Conservation (phyloP, 2,329 filamentous ascomycete genomes). For the Colletotrichum tofieldiae region DNA sequence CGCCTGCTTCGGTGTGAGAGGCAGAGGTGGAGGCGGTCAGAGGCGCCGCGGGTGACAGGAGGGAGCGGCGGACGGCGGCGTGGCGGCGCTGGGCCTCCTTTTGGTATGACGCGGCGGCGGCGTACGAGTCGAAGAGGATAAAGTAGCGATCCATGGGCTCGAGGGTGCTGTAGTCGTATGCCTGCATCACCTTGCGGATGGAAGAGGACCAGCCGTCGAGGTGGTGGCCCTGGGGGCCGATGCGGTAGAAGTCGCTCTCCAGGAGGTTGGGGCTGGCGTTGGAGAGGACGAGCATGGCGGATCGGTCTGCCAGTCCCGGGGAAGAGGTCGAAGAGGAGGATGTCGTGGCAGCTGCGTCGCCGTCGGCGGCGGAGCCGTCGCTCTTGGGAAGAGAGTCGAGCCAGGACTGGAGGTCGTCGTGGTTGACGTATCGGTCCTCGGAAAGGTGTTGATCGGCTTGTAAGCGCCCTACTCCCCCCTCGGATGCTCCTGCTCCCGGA, state of each 20-base stretch:
- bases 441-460: conserved; percentile 1
- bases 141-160: conserved; percentile 77
- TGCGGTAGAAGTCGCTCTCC: conserved; percentile 79
- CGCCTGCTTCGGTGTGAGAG: conserved; percentile 58
- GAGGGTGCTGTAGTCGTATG: conserved; percentile 74
- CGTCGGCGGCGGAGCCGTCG: conserved; percentile 4
- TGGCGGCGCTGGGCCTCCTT: conserved; percentile 63
- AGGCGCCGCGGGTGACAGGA: conserved; percentile 51
- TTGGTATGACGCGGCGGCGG: conserved; percentile 75
- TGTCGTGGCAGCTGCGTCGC: not conserved
- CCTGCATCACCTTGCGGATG: conserved; percentile 76
- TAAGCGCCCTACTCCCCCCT: not conserved
- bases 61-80: conserved; percentile 52
- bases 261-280: conserved; percentile 72
- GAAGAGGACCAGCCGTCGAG: conserved; percentile 78
- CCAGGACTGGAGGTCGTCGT: conserved; percentile 41
- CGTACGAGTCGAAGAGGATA: conserved; percentile 75
- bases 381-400: conserved; percentile 32
- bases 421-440: conserved; percentile 24
- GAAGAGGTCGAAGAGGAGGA: not conserved
- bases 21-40: conserved; percentile 52
- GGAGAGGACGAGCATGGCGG: conserved; percentile 68
- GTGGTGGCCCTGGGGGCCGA: conserved; percentile 74
- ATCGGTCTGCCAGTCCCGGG: conserved; percentile 8
- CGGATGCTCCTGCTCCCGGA: not conserved